Conservation (phyloP, 23 red algal genomes). For the Agarophyton chilense region DNA sequence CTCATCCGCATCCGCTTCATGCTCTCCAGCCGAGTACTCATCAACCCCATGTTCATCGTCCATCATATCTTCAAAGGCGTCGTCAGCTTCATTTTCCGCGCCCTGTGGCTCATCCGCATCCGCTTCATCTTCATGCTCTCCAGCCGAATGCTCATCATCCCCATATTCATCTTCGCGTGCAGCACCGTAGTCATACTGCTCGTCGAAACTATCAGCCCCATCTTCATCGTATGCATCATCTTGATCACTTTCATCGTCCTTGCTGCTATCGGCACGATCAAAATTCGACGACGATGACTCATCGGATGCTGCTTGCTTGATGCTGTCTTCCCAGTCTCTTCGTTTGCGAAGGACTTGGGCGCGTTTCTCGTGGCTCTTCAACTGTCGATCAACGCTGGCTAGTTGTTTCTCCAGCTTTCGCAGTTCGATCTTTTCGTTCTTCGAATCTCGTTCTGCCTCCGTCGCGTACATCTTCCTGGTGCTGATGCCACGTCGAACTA, state of each 20-base stretch:
- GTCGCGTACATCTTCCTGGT: neutral
- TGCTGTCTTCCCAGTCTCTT: neutral
- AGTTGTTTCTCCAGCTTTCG: slow-evolving; percentile 38
- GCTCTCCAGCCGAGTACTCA: neutral
- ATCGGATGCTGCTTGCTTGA: neutral
- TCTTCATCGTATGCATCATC: slow-evolving; percentile 38
- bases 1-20: neutral
- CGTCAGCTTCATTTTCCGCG: no score
- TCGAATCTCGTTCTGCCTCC: neutral
- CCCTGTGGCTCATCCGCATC: no score
- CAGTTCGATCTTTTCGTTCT: slow-evolving; percentile 2
- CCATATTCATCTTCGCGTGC: slow-evolving; percentile 11
- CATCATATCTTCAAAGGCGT: neutral
- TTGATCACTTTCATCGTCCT: neutral
- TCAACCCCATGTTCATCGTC: neutral
- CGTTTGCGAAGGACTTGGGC: slow-evolving; percentile 14
- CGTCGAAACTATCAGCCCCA: neutral
- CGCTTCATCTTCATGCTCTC: no score
- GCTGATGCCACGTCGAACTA: slow-evolving; percentile 26
- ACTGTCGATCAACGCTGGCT: neutral
- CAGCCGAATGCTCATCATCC: no score
- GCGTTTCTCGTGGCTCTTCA: neutral
- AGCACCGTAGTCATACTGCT: slow-evolving; percentile 28
- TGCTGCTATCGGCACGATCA: neutral
- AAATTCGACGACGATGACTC: neutral